Percentiles rank a stretch among this genome's conserved stretches.
Conservation (phyloP, 768 basidiomycete species). For the Lactarius deliciosus region DNA sequence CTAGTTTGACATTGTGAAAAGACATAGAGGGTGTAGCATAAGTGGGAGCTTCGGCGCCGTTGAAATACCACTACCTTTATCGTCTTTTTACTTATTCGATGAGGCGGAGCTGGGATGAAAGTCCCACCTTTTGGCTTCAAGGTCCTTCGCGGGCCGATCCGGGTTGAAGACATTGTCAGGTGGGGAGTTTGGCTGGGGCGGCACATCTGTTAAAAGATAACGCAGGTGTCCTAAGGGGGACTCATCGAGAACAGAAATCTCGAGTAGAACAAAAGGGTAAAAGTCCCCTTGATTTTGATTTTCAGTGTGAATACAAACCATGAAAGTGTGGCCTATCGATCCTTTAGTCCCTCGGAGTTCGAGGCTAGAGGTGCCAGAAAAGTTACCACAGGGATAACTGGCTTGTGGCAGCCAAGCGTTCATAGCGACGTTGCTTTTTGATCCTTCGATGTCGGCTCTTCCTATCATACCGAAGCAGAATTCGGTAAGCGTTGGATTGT, state of each 20-base stretch:
- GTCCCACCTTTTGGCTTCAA: slow-evolving; percentile 71
- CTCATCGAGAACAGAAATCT: slow-evolving; percentile 81
- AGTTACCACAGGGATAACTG: slow-evolving; percentile 79
- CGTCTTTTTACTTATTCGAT: slow-evolving; percentile 79
- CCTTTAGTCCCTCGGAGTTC: slow-evolving; percentile 78
- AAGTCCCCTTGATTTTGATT: slow-evolving; percentile 80
- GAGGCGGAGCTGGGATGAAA: slow-evolving; percentile 69
- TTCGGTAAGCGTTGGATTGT: slow-evolving; percentile 80
- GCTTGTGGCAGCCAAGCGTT: slow-evolving; percentile 82
- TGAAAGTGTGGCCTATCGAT: slow-evolving; percentile 84
- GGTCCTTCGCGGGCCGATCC: slow-evolving; percentile 66
- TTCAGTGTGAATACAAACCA: slow-evolving; percentile 80
- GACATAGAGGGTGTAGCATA: slow-evolving; percentile 81
- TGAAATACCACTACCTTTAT: slow-evolving; percentile 85
- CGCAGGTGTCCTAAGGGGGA: slow-evolving; percentile 48
- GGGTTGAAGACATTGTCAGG: slow-evolving; percentile 76
- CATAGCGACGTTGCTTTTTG: slow-evolving; percentile 83
- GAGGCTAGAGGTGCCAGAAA: slow-evolving; percentile 81
- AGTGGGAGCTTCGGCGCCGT: slow-evolving; percentile 75
- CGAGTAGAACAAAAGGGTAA: slow-evolving; percentile 79
- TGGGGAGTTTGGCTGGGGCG: slow-evolving; percentile 81
- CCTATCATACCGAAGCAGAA: slow-evolving; percentile 81
- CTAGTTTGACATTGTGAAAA: slow-evolving; percentile 85
- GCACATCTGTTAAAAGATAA: slow-evolving; percentile 52
- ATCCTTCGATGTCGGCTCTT: slow-evolving; percentile 82